These are phyloP conservation scores for Schwanniomyces occidentalis DNA, from an alignment of 805 yeast species.

Conservation along the genomic window DNA sequence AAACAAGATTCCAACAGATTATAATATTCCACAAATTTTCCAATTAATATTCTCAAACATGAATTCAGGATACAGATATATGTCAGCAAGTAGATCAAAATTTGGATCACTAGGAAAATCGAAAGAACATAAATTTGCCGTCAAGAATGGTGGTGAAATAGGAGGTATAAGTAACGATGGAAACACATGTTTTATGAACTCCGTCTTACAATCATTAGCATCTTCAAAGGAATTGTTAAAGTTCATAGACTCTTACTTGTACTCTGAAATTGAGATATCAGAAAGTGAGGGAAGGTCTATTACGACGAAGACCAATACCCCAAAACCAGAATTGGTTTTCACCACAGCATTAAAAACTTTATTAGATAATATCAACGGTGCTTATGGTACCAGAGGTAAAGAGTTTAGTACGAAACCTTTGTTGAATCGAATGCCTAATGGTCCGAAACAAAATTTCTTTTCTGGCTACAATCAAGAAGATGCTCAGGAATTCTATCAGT, in stretches of 20 bases:
- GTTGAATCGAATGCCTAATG: slow-evolving; percentile 69
- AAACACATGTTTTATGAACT: slow-evolving; percentile 92
- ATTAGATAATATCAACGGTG: slow-evolving; percentile 59
- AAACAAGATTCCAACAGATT: slow-evolving; percentile 4
- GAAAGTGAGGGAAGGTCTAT: slow-evolving; percentile 12
- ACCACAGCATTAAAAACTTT: slow-evolving; percentile 54
- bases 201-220: slow-evolving; percentile 81
- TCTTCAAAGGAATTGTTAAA: slow-evolving; percentile 61
- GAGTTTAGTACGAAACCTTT: slow-evolving; percentile 62
- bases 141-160: slow-evolving; percentile 65
- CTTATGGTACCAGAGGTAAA: slow-evolving; percentile 50
- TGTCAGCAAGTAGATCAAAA: slow-evolving; percentile 8
- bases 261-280: slow-evolving; percentile 28
- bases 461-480: slow-evolving; percentile 92
- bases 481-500: slow-evolving; percentile 94
- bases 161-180: slow-evolving; percentile 92
- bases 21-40: slow-evolving; percentile 10
- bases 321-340: slow-evolving; percentile 39
- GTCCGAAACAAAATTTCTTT: slow-evolving; percentile 75
- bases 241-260: slow-evolving; percentile 50
- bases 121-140: slow-evolving; percentile 40
- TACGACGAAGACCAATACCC: slow-evolving; percentile 18
- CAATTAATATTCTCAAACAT: slow-evolving; percentile 10
- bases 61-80: slow-evolving; percentile 16
- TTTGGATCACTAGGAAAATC: slow-evolving; percentile 17